These are phyloP conservation scores for Drosera capensis DNA, from an alignment of 148 eudicot species.

Conservation along the genomic window DNA sequence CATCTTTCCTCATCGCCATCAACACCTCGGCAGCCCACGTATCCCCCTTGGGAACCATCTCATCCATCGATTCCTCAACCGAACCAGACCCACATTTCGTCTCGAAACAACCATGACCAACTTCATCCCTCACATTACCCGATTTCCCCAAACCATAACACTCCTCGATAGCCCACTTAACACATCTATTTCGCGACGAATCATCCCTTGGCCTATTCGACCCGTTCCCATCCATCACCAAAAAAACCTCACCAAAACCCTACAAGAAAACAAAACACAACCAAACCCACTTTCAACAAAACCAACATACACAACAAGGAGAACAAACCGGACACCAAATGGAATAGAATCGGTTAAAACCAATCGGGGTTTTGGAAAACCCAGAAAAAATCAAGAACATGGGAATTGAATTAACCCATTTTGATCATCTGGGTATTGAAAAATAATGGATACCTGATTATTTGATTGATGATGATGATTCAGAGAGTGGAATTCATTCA, in stretches of 20 bases:
- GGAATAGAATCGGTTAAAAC: no score
- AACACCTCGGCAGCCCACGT: not conserved
- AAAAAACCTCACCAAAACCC: not conserved
- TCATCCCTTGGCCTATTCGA: not conserved
- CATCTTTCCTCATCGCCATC: not conserved
- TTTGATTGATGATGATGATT: no score
- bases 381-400: no score
- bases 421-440: no score
- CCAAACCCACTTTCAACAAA: not conserved
- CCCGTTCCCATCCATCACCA: not conserved
- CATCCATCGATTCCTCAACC: not conserved
- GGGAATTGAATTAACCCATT: no score
- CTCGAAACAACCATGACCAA: not conserved
- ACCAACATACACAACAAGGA: not conserved
- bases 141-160: not conserved
- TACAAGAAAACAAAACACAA: constrained; percentile 1
- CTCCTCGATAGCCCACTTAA: not conserved
- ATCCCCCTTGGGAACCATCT: not conserved
- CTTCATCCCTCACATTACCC: not conserved
- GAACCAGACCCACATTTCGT: not conserved
- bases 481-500: no score
- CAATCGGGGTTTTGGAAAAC: no score
- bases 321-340: no score
- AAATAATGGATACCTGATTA: no score
- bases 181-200: not conserved